These are phyloP conservation scores for Populus euphratica DNA, from an alignment of 345 rosid genomes.

Conservation along the genomic window DNA sequence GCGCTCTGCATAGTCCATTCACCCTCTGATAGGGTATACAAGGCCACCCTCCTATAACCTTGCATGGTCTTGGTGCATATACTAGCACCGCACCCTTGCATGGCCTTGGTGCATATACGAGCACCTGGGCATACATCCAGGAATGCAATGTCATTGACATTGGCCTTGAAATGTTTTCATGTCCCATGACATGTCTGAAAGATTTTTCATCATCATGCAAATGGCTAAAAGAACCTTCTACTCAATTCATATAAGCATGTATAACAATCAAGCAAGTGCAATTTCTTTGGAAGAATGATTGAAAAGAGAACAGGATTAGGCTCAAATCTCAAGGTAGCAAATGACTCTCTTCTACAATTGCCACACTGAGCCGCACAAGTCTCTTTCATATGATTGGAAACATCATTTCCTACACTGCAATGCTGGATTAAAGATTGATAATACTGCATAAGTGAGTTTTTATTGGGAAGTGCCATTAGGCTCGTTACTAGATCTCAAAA, in stretches of 20 bases:
- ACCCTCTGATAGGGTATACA: not conserved
- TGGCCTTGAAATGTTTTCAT: not conserved
- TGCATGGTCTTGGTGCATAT: not conserved
- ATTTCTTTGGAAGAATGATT: not conserved
- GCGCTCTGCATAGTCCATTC: not conserved
- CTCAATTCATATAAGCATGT: not conserved
- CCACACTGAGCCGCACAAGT: not conserved
- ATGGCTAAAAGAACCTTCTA: not conserved
- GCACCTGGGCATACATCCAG: not conserved
- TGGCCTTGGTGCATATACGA: not conserved
- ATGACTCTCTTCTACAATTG: not conserved
- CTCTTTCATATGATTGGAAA: not conserved
- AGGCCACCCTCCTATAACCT: not conserved
- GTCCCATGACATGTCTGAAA: not conserved
- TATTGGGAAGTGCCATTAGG: not conserved
- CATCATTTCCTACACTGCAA: not conserved
- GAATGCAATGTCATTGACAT: not conserved
- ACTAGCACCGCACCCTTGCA: not conserved
- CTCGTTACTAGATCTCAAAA: not conserved
- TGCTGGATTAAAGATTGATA: not conserved
- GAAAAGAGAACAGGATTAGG: not conserved
- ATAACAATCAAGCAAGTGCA: not conserved
- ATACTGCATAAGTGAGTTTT: not conserved
- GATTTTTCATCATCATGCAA: conserved; percentile 2
- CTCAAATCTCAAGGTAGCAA: not conserved